Evolutionary conservation across 2,329 filamentous ascomycete species (phyloP), one percentile per base, ranked within the genome.

Genomic region (Trichophyton benhamiae): DNA sequence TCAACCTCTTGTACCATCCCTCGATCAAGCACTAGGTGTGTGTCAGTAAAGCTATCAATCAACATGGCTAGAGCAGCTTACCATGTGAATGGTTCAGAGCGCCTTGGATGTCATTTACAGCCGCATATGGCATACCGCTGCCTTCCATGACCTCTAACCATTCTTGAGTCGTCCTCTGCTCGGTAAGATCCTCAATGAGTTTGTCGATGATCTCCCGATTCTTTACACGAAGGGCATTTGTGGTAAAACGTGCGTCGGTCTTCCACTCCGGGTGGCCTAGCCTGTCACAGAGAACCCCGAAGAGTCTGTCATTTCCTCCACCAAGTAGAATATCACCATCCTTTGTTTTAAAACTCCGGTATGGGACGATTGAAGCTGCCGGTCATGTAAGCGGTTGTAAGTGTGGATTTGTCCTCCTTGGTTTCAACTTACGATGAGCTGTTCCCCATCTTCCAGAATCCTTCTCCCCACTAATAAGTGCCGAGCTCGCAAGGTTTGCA

Each of bases 401-500:
- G 20, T 41, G 41, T 17, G 25, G 6, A 15, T 11, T 41, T 1
- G 11, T 13, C 20, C 20, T 3, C 44, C 9, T 30, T 61, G 69
- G 63, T 46, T 55, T 52, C 42, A n/a, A 72, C 78, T 69, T 78
- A 89, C 88, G 94, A 79, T 99, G 94, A 49, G 92, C 92, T 2
- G 94, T 99, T 5, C 94, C 94, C 92, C 94, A 97, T 65, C 94
- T 82, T 0, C 94, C 94, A 0, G 85, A 83, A 71, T 99, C 94
- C 66, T 87, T 87, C 74, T 96, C 77, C 1, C 91, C 91, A 67
- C 88, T 95, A 65, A 97, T 87, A 48, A 99, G 78, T 63, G 87
- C 90, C 63, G 91, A 96, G 71, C 89, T 95, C 7, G 92, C 94
- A 69, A 99, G 90, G 71, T 97, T 99, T n/a, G 90, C 85, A 52